Evolutionary conservation across 1,284 basidiomycete species (phyloP), one percentile per base, ranked within the genome.

Genomic region (Sphagnurus paluster): DNA sequence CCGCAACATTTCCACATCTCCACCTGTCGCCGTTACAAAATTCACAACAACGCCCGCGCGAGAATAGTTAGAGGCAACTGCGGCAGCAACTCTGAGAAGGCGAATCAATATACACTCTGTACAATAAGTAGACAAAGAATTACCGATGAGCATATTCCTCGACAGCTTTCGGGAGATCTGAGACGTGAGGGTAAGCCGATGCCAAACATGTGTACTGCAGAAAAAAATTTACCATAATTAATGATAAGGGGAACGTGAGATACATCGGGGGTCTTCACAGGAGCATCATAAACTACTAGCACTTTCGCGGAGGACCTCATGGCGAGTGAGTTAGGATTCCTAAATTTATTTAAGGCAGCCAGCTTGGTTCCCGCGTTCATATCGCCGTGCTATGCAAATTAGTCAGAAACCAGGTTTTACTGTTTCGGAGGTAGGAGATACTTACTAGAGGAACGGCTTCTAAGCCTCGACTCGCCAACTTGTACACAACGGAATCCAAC

Each of bases 1-100:
- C 61, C 94, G 82, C 55, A 98, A 74, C 94, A 97, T 97, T 73
- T 98, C 94, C 39, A 98, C 93, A 64, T 98, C 94, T 36, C 94
- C 94, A 26, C 94, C 94, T 2, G 93, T 93, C 35, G 94, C 94
- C 48, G 95, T 97, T 49, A 98, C 94, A 60, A 97, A 95, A 63
- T 95, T 96, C 61, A 97, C 80, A 52, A 97, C 81, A 33, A 97
- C 91, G 41, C 92, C 91, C 43, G 91, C 85, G 47, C 90, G 84
- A 36, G 81, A 79, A 61, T 89, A 88, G 63, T 76, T 90, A 56
- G 84, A 82, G 29, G 88, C 86, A 53, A 90, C 85, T 40, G 89
- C 88, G 37, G 90, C 84, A 24, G 87, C 83, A 56, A 91, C 88
- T 46, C 87, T 90, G 53, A 35, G 9, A 1, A 42, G 7, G 41